Base-by-base conservation (phyloP, 768 basidiomycete species). In the Boletus reticulatus region DNA sequence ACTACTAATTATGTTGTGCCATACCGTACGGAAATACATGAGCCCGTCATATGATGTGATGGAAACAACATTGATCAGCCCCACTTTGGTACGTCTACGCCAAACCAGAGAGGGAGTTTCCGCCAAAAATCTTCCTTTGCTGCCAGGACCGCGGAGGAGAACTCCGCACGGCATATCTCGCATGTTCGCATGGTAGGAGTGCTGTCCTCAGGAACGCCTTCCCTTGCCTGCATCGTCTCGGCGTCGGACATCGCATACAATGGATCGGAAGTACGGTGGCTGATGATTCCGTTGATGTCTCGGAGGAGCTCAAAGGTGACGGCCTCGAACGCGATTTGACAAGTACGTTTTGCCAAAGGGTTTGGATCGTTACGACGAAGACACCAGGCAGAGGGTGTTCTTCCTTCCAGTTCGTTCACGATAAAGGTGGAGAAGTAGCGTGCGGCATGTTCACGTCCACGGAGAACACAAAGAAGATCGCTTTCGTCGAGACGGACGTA, bases 361-460 rank as follows among this genome's bases (percentile, higher is more conserved):
- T 82, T 76, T 10, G 72, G 53, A 37, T 84, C 80, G 63, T 75
- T 73, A n/a, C 73, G 73, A 62, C 81, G 73, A 12, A 79, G 58
- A 65, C 88, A 89, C 56, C 64, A 65, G 10, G 64, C 38, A 14
- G 82, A 79, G 17, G 83, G 75, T 37, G 77, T 67, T 56, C 89
- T 77, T 45, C 84, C 83, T 73, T 90, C 88, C 20, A 90, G 77
- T 57, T 89, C 81, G 63, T 84, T 84, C 50, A 85, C 84, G 62
- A 91, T 81, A 67, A 91, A 91, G 10, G 85, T 86, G 12, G 88
- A 89, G 50, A 91, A 80, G 70, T 83, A 90, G 42, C 88, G 84
- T 11, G 86, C 84, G 12, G 82, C 79, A 50, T 85, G 81, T 72
- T 91, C 88, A 51, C 87, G 84, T 10, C 89, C 89, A 54, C 80